A percentile compares a stretch with the other conserved stretches of the same genome.
Conservation (phyloP, 768 basidiomycete species). For the Phlebiopsis gigantea region DNA sequence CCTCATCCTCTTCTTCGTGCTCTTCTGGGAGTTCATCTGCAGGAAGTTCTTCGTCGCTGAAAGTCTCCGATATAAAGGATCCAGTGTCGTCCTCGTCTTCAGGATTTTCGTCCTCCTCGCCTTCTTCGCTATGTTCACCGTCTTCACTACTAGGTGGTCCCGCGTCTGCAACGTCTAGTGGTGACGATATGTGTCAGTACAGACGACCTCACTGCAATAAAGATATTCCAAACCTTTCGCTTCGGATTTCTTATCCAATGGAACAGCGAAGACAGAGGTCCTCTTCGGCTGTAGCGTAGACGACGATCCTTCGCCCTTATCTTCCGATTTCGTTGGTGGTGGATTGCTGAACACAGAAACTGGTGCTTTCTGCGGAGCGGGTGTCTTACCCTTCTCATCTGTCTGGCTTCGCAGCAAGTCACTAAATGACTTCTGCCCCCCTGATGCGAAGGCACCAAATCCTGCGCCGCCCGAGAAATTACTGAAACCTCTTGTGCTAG, state of each 20-base stretch:
- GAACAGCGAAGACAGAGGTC: background rate
- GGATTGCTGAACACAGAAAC: conserved; percentile 16
- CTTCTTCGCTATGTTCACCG: conserved; percentile 7
- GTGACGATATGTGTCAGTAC: too few relatives aligned
- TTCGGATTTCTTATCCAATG: background rate
- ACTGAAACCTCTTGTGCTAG: conserved; percentile 35
- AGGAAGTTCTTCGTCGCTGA: conserved; percentile 24
- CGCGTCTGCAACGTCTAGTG: too few relatives aligned
- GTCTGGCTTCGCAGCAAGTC: conserved; percentile 44
- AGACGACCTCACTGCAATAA: too few relatives aligned
- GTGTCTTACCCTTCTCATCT: conserved; percentile 10
- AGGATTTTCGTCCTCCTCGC: conserved; percentile 13
- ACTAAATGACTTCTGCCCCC: conserved; percentile 47
- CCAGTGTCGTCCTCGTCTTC: conserved; percentile 16
- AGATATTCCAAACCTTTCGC: background rate
- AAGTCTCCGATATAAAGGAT: conserved; percentile 21
- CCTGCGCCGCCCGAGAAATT: conserved; percentile 29
- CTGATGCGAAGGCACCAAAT: conserved; percentile 38
- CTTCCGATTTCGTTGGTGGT: background rate
- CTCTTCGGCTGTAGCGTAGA: background rate
- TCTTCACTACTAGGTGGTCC: background rate
- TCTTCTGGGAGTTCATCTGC: conserved; percentile 24
- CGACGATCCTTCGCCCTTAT: background rate
- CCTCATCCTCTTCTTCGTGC: conserved; percentile 20
- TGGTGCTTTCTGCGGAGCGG: conserved; percentile 6